Conservation (phyloP, 225 moss, liverwort and hornwort species). For the Bryoerythrophyllum caledonicum region DNA sequence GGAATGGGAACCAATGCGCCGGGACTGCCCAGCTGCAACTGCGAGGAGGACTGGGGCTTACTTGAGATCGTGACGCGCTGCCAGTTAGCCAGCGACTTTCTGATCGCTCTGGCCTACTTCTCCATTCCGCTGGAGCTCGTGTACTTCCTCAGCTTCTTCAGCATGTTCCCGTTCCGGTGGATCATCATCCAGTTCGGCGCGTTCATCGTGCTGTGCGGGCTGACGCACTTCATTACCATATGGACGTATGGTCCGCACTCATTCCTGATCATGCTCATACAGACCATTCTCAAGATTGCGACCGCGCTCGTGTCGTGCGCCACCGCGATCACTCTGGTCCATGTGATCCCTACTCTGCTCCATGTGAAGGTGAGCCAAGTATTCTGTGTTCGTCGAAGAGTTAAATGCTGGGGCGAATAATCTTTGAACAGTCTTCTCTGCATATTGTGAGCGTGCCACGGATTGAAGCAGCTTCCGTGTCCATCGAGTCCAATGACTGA, state of each 20-base stretch:
- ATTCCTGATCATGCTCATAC: conserved; percentile 73
- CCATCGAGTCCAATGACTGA: background rate
- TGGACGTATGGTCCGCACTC: conserved; percentile 96
- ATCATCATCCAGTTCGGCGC: conserved; percentile 86
- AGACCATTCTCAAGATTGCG: conserved; percentile 83
- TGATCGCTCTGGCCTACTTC: conserved; percentile 92
- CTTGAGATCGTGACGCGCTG: conserved; percentile 76
- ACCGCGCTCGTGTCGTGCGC: conserved; percentile 90
- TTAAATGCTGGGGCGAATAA: background rate
- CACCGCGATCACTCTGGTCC: conserved; percentile 83
- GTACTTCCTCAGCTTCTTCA: conserved; percentile 89
- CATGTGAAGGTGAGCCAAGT: conserved; percentile 71
- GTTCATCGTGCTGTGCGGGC: conserved; percentile 88
- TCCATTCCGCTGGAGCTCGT: conserved; percentile 91
- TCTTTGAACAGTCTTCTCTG: background rate
- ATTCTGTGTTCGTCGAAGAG: background rate
- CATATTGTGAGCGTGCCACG: background rate
- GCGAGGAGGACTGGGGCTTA: conserved; percentile 81
- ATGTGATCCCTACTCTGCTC: conserved; percentile 83
- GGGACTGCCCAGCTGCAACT: conserved; percentile 68
- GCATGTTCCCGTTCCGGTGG: conserved; percentile 86
- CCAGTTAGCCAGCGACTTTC: conserved; percentile 88
- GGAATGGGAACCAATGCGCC: conserved; percentile 51
- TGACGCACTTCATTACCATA: conserved; percentile 87
- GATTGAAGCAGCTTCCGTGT: background rate